phyloP scores from a whole-genome alignment of 176 grass and related monocot genomes.

The Hsuehochloa calcarea region DNA sequence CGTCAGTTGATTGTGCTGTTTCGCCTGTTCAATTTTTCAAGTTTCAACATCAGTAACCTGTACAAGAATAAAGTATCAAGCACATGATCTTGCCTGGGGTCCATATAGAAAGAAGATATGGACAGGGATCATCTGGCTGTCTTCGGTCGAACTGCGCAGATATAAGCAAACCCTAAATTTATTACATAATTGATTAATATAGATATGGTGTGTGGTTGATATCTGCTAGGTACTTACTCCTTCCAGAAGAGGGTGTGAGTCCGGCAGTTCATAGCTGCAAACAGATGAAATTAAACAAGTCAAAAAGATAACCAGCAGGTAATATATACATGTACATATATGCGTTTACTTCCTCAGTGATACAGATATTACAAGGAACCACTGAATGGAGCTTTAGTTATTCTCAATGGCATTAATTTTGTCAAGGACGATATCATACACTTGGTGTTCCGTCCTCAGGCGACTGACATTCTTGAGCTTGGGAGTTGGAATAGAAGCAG shows the following conservation, averaged over 20 bases:
- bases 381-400: not conserved
- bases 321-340: not conserved
- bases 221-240: conserved; percentile 50
- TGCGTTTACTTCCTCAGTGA: not conserved
- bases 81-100: conserved; percentile 63
- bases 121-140: conserved; percentile 74
- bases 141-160: conserved; percentile 60
- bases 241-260: conserved; percentile 66
- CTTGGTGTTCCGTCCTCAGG: conserved; percentile 87
- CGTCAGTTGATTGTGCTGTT: conserved; percentile 77
- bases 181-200: conserved; percentile 8
- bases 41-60: conserved; percentile 17
- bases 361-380: not conserved
- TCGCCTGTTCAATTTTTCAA: conserved; percentile 50
- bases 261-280: conserved; percentile 81
- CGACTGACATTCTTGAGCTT: conserved; percentile 91
- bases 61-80: conserved; percentile 11
- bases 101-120: conserved; percentile 90
- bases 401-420: conserved; percentile 9
- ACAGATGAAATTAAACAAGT: conserved; percentile 34
- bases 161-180: conserved; percentile 28
- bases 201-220: not conserved
- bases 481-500: conserved; percentile 73
- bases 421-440: conserved; percentile 51
- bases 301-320: conserved; percentile 1